A percentile compares a stretch with the other conserved stretches of the same genome.
These are phyloP conservation scores for Diaporthe ilicicola DNA, from an alignment of 2,329 filamentous ascomycete genomes.

Conservation along the genomic window DNA sequence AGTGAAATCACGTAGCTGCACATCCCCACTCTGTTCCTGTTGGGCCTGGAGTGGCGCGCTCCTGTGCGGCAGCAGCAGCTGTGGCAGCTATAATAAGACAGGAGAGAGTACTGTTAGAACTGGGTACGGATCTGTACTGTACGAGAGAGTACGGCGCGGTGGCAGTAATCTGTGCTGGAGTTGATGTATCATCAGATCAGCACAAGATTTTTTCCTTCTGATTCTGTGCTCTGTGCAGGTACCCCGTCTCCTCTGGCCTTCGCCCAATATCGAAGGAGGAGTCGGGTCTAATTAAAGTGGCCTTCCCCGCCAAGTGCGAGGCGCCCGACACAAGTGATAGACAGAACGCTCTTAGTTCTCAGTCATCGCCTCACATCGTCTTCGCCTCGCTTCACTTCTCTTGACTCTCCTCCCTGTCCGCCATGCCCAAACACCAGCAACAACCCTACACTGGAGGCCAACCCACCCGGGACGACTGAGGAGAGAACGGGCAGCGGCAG, in stretches of 20 bases:
- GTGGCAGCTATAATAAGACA: too few species aligned
- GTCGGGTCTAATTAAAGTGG: conserved; percentile 21
- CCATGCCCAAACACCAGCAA: conserved; percentile 14
- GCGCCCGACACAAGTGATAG: conserved; percentile 5
- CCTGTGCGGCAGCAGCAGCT: conserved; percentile 17
- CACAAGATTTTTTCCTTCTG: neutral
- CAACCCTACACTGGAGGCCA: neutral
- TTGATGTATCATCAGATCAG: conserved; percentile 6
- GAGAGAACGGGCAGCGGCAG: conserved; percentile 18
- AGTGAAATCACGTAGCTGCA: conserved; percentile 2
- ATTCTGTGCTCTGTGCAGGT: neutral
- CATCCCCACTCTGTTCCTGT: conserved; percentile 17
- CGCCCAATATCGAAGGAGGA: conserved; percentile 21
- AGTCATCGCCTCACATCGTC: conserved; percentile 12
- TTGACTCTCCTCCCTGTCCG: neutral
- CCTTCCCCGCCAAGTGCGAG: conserved; percentile 12
- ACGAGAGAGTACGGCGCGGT: neutral
- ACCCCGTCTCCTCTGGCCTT: neutral
- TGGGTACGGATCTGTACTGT: neutral
- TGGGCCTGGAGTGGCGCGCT: conserved; percentile 12
- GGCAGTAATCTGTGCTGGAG: neutral
- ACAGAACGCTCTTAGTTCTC: neutral
- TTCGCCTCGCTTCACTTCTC: neutral
- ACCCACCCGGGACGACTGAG: conserved; percentile 20
- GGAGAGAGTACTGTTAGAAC: too few species aligned